phyloP scores from a whole-genome alignment of 495 filamentous ascomycete species.

The Filosporella fistucella region DNA sequence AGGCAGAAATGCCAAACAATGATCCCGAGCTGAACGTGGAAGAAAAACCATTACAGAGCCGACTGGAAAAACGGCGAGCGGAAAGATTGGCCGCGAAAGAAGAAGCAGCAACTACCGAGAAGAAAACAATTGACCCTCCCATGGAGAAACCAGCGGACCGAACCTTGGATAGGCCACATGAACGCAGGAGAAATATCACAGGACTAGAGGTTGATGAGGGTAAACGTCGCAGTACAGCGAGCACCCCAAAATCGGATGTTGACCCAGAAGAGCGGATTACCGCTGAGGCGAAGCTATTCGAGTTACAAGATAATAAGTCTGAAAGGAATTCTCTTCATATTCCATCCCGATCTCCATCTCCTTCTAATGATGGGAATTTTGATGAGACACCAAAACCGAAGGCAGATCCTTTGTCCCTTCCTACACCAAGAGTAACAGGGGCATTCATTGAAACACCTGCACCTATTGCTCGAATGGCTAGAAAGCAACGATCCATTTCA shows the following conservation, averaged over 20 bases:
- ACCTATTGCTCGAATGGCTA: slow-evolving; percentile 11
- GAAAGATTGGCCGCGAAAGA: too few relatives aligned
- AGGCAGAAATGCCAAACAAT: background rate
- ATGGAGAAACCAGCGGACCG: slow-evolving; percentile 1
- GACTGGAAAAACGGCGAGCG: background rate
- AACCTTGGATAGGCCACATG: too few relatives aligned
- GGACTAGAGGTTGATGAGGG: slow-evolving; percentile 6
- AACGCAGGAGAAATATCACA: slow-evolving; percentile 17
- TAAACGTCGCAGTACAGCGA: slow-evolving; percentile 22
- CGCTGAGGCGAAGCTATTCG: slow-evolving; percentile 49
- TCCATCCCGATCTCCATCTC: background rate
- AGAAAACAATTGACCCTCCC: too few relatives aligned
- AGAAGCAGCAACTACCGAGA: too few relatives aligned
- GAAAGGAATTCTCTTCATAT: slow-evolving; percentile 43
- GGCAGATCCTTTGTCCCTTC: slow-evolving; percentile 38
- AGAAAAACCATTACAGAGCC: too few relatives aligned
- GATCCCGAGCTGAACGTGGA: too few relatives aligned
- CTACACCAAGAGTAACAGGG: slow-evolving; percentile 45
- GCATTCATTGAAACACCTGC: slow-evolving; percentile 49
- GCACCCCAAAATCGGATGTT: slow-evolving; percentile 39
- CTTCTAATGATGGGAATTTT: slow-evolving; percentile 15
- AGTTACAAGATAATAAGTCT: slow-evolving; percentile 46
- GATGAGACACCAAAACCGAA: slow-evolving; percentile 42
- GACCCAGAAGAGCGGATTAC: slow-evolving; percentile 52
- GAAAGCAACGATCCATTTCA: slow-evolving; percentile 14